These are phyloP conservation scores for Lactarius vividus DNA, from an alignment of 768 basidiomycete genomes.

Conservation along the genomic window DNA sequence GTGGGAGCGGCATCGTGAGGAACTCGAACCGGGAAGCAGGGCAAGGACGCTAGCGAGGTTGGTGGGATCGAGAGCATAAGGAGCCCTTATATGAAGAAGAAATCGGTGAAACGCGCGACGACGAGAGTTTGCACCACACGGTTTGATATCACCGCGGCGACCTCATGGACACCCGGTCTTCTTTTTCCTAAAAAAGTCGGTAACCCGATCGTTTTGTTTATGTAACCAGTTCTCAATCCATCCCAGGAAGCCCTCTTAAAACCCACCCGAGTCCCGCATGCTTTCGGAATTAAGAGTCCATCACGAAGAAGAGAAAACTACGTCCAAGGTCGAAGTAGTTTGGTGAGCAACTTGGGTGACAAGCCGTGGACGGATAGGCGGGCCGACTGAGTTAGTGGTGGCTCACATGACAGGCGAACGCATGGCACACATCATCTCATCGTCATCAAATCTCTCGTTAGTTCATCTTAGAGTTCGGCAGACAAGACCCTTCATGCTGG, in stretches of 20 bases:
- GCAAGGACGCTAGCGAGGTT: not conserved
- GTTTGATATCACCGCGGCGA: slow-evolving; percentile 3
- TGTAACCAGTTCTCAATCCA: not conserved
- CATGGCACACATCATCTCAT: not conserved
- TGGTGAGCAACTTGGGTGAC: too few relatives aligned
- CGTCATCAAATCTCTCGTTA: too few relatives aligned
- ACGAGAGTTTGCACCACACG: not conserved
- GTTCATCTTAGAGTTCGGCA: not conserved
- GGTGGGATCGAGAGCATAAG: not conserved
- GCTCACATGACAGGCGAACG: not conserved
- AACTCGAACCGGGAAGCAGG: not conserved
- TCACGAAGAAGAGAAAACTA: not conserved
- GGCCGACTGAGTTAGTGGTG: not conserved
- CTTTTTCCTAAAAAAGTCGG: not conserved
- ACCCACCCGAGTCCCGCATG: not conserved
- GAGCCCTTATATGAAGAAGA: not conserved
- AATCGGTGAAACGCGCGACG: slow-evolving; percentile 4
- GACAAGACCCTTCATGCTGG: not conserved
- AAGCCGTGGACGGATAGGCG: too few relatives aligned
- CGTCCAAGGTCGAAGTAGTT: not conserved
- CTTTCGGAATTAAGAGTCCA: not conserved
- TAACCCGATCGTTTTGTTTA: not conserved
- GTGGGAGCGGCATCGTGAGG: slow-evolving; percentile 2
- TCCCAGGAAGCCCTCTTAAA: not conserved
- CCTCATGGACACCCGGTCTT: not conserved